These are phyloP conservation scores for Fraxinus cuspidata DNA, from an alignment of 257 asterid genomes.

Conservation along the genomic window DNA sequence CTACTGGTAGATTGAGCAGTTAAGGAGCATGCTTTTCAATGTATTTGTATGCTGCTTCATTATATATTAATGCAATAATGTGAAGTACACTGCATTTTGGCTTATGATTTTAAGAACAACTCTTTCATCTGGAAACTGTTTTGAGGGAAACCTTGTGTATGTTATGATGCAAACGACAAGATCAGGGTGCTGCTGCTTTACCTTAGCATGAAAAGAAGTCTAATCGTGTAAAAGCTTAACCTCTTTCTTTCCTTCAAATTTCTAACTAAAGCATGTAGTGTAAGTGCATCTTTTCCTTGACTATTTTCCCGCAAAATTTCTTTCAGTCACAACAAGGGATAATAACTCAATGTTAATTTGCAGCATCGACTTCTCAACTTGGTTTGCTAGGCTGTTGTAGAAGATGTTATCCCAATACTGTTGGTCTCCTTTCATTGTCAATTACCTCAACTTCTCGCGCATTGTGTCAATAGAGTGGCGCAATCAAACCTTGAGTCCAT, in stretches of 20 bases:
- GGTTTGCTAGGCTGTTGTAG: conserved; percentile 54
- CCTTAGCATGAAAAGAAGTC: neutral
- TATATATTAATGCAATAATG: neutral
- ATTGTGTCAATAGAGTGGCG: conserved; percentile 54
- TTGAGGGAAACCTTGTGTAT: neutral
- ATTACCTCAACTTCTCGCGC: conserved; percentile 46
- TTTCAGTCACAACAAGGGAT: neutral
- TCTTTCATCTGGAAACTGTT: neutral
- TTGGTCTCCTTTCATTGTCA: conserved; percentile 57
- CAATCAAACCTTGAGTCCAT: conserved; percentile 54
- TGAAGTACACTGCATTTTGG: neutral
- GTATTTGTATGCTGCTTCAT: neutral
- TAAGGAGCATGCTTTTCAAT: neutral
- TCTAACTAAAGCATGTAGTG: neutral
- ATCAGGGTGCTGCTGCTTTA: neutral
- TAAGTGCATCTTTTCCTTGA: neutral
- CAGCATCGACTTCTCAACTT: conserved; percentile 65
- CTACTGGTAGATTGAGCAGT: no score
- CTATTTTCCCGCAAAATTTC: neutral
- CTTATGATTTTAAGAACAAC: neutral
- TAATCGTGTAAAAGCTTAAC: neutral
- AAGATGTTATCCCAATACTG: conserved; percentile 63
- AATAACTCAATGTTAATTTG: conserved; percentile 27
- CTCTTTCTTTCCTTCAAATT: neutral
- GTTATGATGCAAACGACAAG: neutral